Evolutionary conservation across 441 rosid species (phyloP).

Genomic region (Brassica balearica): DNA sequence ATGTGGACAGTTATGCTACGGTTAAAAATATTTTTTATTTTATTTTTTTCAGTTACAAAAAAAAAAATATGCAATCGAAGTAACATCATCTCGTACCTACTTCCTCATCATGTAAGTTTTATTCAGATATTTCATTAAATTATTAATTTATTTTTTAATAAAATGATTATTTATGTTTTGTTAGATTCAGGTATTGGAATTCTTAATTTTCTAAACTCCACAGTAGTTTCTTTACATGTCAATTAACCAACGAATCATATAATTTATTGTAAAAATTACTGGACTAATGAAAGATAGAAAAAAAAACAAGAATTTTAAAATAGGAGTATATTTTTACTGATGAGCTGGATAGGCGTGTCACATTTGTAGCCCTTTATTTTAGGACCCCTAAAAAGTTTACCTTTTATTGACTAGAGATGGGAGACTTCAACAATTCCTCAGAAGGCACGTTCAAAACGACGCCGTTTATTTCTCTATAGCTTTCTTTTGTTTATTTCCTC

Average conservation of each 20-base stretch:
- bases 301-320: background rate
- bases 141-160: background rate
- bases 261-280: background rate
- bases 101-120: background rate
- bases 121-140: background rate
- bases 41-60: too few relatives aligned
- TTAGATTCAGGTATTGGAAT: background rate
- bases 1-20: background rate
- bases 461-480: conserved; percentile 2
- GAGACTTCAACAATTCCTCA: conserved; percentile 35
- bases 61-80: background rate
- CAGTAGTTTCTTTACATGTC: background rate
- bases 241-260: background rate
- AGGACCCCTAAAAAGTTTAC: conserved; percentile 29
- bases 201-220: background rate
- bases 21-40: background rate
- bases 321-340: conserved; percentile 5
- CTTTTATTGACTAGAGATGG: conserved; percentile 28
- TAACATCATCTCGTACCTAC: background rate
- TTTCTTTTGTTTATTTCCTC: background rate
- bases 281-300: conserved; percentile 10
- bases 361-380: conserved; percentile 6
- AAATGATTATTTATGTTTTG: background rate
- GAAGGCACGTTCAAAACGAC: conserved; percentile 5
- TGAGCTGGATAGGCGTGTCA: conserved; percentile 27